phyloP scores from a whole-genome alignment of 306 rosid species.

The Cucumis cinereus region DNA sequence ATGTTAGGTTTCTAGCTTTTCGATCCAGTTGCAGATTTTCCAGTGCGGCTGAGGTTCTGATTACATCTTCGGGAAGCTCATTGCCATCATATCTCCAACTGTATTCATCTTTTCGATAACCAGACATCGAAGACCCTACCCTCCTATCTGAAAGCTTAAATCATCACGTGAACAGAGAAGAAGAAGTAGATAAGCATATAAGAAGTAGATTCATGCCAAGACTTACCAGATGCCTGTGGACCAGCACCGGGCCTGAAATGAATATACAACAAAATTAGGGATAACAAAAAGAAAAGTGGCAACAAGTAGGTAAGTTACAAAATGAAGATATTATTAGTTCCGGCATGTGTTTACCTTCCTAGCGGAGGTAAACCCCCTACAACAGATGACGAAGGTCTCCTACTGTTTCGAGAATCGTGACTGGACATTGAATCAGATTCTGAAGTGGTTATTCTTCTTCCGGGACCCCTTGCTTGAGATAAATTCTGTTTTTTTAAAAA shows the following conservation, averaged over 20 bases:
- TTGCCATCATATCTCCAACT: conserved; percentile 87
- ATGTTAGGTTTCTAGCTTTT: conserved; percentile 91
- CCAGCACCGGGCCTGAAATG: conserved; percentile 59
- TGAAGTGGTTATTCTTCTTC: conserved; percentile 58
- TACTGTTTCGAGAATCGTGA: conserved; percentile 53
- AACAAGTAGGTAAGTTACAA: background rate
- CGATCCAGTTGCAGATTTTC: conserved; percentile 96
- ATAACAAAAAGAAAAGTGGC: background rate
- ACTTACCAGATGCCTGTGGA: conserved; percentile 89
- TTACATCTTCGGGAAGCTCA: conserved; percentile 71
- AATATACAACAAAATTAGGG: background rate
- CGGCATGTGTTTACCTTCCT: conserved; percentile 53
- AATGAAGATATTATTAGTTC: conserved; percentile 8
- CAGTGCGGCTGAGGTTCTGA: conserved; percentile 73
- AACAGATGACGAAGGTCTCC: conserved; percentile 93
- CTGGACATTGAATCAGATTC: conserved; percentile 67
- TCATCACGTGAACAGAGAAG: conserved; percentile 27
- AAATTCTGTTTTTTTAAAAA: conserved; percentile 40
- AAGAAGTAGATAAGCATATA: conserved; percentile 16
- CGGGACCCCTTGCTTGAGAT: conserved; percentile 64
- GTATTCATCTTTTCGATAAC: conserved; percentile 85
- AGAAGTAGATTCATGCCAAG: conserved; percentile 12
- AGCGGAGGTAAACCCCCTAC: conserved; percentile 91
- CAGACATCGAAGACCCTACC: conserved; percentile 77
- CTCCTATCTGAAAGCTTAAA: conserved; percentile 68